Base-by-base conservation (phyloP, 1,284 basidiomycete genomes). In the Cryptococcus hybrid region DNA sequence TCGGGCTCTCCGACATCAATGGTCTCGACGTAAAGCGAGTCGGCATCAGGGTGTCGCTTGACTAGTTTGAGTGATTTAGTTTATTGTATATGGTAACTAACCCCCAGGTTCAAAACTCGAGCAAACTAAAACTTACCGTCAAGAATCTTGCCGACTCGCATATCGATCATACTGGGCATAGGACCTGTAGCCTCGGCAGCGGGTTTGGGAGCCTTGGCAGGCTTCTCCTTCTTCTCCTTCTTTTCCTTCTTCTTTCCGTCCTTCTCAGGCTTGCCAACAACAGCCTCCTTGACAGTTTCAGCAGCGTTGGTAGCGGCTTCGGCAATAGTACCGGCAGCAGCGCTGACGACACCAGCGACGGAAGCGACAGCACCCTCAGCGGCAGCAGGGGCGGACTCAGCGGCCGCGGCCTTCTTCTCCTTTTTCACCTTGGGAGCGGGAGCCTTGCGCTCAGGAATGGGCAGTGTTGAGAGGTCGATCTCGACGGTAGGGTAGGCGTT, bases 1-100 rank as follows among this genome's bases (percentile, higher is more conserved):
- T 92, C 93, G 1, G 86, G 87, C 74, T 92, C 92, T 56, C 92
- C 94, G 56, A 97, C 81, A 77, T 98, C 92, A 63, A 97, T 94
- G 70, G 86, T 87, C 83, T 95, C 92, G 60, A 95, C 85, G 71
- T 94, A 96, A 45, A 96, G 82, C 49, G 89, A 86, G 70, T 96
- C 92, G 2, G 93, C 92, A 69, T 97, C 94, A 5, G 94, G 93
- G 74, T 97, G 93, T 67, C 90, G 90, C 78, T 86, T 87, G 68
- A 96, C 92, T 95, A 44, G 9, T 30, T 3, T 30, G 30, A 30
- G 30, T 30, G 15, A 5, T 30, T 44, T 42, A 54, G 43, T 7
- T 8, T 35, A 35, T 36, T 11, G 12, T 37, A 13, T 18, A 4
- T 24, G 12, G 9, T 35, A 8, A 6, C 15, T 40, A n/a, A 18